phyloP scores from a whole-genome alignment of 192 early-diverging fungal genomes.

The Geranomyces michiganensis region DNA sequence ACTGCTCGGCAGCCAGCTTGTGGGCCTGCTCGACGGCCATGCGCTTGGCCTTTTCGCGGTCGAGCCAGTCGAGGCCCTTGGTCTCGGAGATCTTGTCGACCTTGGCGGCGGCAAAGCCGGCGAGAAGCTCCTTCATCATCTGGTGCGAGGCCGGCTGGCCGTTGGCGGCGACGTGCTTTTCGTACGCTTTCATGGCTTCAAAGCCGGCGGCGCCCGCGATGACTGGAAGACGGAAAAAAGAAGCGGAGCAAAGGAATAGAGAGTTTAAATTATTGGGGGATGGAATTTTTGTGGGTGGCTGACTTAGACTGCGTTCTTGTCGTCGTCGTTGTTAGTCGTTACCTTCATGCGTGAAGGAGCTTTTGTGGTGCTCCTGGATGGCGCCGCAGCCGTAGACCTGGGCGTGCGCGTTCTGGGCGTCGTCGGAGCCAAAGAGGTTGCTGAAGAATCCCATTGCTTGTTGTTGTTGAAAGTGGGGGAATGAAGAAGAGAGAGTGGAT shows the following conservation, averaged over 20 bases:
- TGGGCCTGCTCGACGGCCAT: slow-evolving; percentile 39
- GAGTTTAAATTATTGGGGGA: too few relatives aligned
- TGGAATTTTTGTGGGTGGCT: too few relatives aligned
- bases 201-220: slow-evolving; percentile 58
- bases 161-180: slow-evolving; percentile 28
- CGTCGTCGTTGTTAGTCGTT: too few relatives aligned
- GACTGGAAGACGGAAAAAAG: slow-evolving; percentile 8
- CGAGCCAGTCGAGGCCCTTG: slow-evolving; percentile 50
- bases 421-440: slow-evolving; percentile 13
- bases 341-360: slow-evolving; percentile 13
- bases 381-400: neutral
- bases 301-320: too few relatives aligned
- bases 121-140: slow-evolving; percentile 51
- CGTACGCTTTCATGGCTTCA: slow-evolving; percentile 53
- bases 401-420: slow-evolving; percentile 5
- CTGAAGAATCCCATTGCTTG: slow-evolving; percentile 23
- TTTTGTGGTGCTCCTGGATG: slow-evolving; percentile 5
- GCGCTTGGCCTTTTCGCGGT: slow-evolving; percentile 41
- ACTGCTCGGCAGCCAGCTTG: too few relatives aligned
- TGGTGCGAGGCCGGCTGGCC: slow-evolving; percentile 32
- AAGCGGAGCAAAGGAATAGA: neutral
- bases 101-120: slow-evolving; percentile 49
- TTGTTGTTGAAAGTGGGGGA: too few relatives aligned
- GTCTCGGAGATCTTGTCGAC: slow-evolving; percentile 42
- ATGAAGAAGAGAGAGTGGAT: too few relatives aligned